A percentile compares a stretch with the other conserved stretches of the same genome.
phyloP scores from a whole-genome alignment of 805 yeast genomes.

The Allodekkera sacchari region DNA sequence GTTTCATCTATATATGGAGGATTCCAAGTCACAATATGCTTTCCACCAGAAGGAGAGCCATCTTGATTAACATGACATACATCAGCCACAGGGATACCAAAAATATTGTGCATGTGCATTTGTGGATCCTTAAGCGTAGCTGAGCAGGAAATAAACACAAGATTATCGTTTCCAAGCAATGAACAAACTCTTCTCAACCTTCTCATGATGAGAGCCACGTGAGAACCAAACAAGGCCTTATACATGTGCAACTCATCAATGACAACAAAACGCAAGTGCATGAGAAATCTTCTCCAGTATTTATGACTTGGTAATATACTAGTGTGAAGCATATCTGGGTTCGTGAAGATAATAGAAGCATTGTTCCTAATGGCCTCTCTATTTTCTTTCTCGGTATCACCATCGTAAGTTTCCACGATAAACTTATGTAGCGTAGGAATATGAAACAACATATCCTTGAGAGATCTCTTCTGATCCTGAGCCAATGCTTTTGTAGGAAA shows the following conservation, averaged over 20 bases:
- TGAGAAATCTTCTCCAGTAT: constrained; percentile 64
- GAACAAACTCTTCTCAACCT: constrained; percentile 62
- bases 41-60: constrained; percentile 83
- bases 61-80: constrained; percentile 60
- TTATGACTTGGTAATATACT: constrained; percentile 73
- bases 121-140: constrained; percentile 81
- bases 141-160: constrained; percentile 81
- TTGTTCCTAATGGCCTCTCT: constrained; percentile 47
- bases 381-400: constrained; percentile 66
- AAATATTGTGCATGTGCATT: constrained; percentile 62
- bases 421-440: constrained; percentile 39
- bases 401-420: constrained; percentile 79
- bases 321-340: constrained; percentile 90
- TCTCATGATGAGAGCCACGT: constrained; percentile 80
- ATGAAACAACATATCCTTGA: constrained; percentile 45
- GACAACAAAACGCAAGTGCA: constrained; percentile 62
- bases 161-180: constrained; percentile 39
- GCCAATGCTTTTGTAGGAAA: constrained; percentile 98
- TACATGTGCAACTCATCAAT: constrained; percentile 85
- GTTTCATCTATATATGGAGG: constrained; percentile 62
- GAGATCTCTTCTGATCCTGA: constrained; percentile 88
- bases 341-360: constrained; percentile 81
- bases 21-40: constrained; percentile 73
- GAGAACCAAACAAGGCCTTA: constrained; percentile 86
- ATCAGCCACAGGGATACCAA: constrained; percentile 48